Evolutionary conservation across 257 asterid genomes (phyloP).

Genomic region (Marsdenia floribunda): DNA sequence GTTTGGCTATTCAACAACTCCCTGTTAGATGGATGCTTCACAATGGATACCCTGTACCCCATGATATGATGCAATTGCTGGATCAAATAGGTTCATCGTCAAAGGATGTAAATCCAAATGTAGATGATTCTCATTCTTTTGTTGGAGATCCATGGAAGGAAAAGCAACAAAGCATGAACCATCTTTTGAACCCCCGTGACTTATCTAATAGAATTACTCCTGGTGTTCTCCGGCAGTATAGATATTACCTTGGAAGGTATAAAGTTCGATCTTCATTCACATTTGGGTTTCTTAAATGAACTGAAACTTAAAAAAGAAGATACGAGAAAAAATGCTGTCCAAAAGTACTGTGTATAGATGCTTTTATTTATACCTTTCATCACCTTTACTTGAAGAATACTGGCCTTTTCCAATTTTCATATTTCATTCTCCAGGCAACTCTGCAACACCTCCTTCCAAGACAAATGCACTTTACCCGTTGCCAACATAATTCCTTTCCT

Average conservation of each 20-base stretch:
- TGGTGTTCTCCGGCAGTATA: conserved; percentile 57
- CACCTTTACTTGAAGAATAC: background rate
- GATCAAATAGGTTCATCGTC: conserved; percentile 71
- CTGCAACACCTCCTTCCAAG: background rate
- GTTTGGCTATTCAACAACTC: conserved; percentile 65
- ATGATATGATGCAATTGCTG: conserved; percentile 81
- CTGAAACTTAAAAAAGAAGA: background rate
- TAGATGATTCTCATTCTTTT: conserved; percentile 27
- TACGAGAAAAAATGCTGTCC: background rate
- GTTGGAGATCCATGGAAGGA: conserved; percentile 34
- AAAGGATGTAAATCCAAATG: conserved; percentile 33
- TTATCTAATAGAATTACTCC: conserved; percentile 65
- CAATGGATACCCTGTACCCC: conserved; percentile 89
- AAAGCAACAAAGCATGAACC: conserved; percentile 37
- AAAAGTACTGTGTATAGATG: background rate
- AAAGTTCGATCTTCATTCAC: conserved; percentile 15
- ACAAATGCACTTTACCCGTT: background rate
- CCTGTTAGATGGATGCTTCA: conserved; percentile 99
- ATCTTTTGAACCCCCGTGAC: conserved; percentile 38
- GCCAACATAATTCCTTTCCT: background rate
- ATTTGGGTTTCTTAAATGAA: background rate
- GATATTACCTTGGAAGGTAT: conserved; percentile 93
- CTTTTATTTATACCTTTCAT: background rate
- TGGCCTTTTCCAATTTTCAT: background rate
- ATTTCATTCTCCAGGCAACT: background rate